Evolutionary conservation across 495 filamentous ascomycete species (phyloP).

Genomic region (Penicillium coprophilum): DNA sequence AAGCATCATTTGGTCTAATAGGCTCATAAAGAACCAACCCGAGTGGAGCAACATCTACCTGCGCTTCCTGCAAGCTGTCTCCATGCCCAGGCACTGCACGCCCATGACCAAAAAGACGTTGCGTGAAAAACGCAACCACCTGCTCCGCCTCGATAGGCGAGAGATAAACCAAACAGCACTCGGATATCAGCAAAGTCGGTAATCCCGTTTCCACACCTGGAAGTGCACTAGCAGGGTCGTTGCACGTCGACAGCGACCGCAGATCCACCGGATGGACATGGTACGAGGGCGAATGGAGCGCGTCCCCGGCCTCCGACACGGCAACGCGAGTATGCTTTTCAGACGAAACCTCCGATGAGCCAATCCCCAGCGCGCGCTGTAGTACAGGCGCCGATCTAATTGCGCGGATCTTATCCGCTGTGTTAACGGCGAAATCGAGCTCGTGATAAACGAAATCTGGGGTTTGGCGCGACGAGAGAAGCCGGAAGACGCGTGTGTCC

Average conservation of each 20-base stretch:
- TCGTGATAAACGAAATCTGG: conserved; percentile 76
- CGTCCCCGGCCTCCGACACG: conserved; percentile 40
- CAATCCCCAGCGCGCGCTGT: conserved; percentile 33
- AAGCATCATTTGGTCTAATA: conserved; percentile 75
- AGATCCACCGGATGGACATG: conserved; percentile 82
- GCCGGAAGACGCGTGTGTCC: conserved; percentile 81
- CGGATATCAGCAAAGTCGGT: conserved; percentile 84
- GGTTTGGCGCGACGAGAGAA: conserved; percentile 44
- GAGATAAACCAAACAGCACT: conserved; percentile 93
- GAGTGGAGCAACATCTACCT: conserved; percentile 37
- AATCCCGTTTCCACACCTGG: conserved; percentile 50
- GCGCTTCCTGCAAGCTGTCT: background rate
- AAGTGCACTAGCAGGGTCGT: conserved; percentile 23
- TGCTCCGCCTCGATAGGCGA: conserved; percentile 56
- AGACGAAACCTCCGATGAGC: conserved; percentile 2
- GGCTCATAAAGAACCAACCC: conserved; percentile 86
- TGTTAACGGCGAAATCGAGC: conserved; percentile 82
- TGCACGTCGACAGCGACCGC: conserved; percentile 50
- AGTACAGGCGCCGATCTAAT: conserved; percentile 47
- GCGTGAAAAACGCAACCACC: conserved; percentile 67
- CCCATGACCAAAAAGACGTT: conserved; percentile 42
- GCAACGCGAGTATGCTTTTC: conserved; percentile 20
- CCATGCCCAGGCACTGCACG: background rate
- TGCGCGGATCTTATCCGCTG: conserved; percentile 58
- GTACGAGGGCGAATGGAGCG: conserved; percentile 54